phyloP scores from a whole-genome alignment of 1,284 basidiomycete genomes.

The Coniferiporia sulphurascens region DNA sequence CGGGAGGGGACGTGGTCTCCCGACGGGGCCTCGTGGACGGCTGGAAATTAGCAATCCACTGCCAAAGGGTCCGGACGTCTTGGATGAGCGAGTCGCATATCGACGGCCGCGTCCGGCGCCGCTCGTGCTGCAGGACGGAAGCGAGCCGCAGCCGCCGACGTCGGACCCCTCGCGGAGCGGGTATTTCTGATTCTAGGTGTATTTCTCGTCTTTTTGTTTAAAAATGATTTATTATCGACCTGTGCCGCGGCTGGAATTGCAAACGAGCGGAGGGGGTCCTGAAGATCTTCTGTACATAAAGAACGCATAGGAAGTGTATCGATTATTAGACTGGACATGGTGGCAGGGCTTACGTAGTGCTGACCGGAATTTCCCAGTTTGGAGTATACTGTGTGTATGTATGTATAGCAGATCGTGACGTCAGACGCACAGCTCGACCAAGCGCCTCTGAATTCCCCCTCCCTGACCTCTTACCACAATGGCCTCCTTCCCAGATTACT shows the following conservation, averaged over 20 bases:
- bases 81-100: slow-evolving; percentile 33
- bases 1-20: slow-evolving; percentile 9
- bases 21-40: slow-evolving; percentile 21
- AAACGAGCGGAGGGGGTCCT: too few relatives aligned
- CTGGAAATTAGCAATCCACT: slow-evolving; percentile 31
- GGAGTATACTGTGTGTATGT: too few relatives aligned
- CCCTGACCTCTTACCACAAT: slow-evolving; percentile 28
- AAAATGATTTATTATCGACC: neutral
- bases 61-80: slow-evolving; percentile 24
- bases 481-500: slow-evolving; percentile 73
- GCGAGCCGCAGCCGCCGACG: slow-evolving; percentile 3
- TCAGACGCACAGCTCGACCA: too few relatives aligned
- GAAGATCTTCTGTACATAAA: too few relatives aligned
- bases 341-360: neutral
- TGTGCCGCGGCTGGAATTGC: too few relatives aligned
- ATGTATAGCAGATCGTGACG: neutral
- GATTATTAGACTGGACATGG: slow-evolving; percentile 12
- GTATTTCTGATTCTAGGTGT: slow-evolving; percentile 21
- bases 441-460: too few relatives aligned
- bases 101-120: slow-evolving; percentile 44
- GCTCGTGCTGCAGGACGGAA: slow-evolving; percentile 19
- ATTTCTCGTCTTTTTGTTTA: slow-evolving; percentile 15
- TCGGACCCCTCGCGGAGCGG: slow-evolving; percentile 4
- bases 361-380: too few relatives aligned
- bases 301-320: slow-evolving; percentile 4